phyloP scores from a whole-genome alignment of 2,329 filamentous ascomycete species.

The Lithohypha guttulata region DNA sequence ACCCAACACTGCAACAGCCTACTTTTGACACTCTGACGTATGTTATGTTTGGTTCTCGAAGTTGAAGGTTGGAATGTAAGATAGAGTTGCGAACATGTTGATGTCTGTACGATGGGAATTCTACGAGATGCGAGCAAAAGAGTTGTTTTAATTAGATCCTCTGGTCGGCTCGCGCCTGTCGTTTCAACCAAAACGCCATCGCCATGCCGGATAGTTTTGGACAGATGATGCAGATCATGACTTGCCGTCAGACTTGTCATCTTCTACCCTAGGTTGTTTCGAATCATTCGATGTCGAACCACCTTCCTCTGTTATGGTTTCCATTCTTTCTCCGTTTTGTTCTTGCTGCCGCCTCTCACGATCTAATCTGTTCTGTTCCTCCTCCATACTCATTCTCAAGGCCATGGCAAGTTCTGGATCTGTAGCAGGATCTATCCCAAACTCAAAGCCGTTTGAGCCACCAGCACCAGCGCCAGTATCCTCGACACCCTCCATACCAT shows the following conservation, averaged over 20 bases:
- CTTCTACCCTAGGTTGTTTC: slow-evolving; percentile 22
- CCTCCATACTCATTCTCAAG: slow-evolving; percentile 93
- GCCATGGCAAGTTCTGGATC: slow-evolving; percentile 92
- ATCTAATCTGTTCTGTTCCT: slow-evolving; percentile 89
- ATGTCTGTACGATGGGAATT: too few species aligned
- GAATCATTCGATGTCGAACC: slow-evolving; percentile 13
- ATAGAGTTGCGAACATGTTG: too few species aligned
- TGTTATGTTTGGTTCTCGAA: too few species aligned
- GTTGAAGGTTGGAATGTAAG: too few species aligned
- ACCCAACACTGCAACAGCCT: too few species aligned
- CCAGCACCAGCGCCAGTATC: slow-evolving; percentile 44
- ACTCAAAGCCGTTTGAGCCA: slow-evolving; percentile 62
- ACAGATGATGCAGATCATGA: too few species aligned
- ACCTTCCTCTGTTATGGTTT: slow-evolving; percentile 66
- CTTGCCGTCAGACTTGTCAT: slow-evolving; percentile 18
- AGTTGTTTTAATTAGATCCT: too few species aligned
- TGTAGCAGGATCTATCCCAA: slow-evolving; percentile 79
- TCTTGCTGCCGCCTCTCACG: slow-evolving; percentile 67
- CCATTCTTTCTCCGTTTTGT: slow-evolving; percentile 48
- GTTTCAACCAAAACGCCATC: too few species aligned
- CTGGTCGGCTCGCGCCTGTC: too few species aligned
- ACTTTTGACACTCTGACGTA: too few species aligned
- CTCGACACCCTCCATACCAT: slow-evolving; percentile 44
- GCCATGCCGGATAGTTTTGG: too few species aligned
- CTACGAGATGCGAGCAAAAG: too few species aligned